A percentile compares a stretch with the other conserved stretches of the same genome.
phyloP scores from a whole-genome alignment of 2,329 filamentous ascomycete genomes.

The Colletotrichum orbiculare region DNA sequence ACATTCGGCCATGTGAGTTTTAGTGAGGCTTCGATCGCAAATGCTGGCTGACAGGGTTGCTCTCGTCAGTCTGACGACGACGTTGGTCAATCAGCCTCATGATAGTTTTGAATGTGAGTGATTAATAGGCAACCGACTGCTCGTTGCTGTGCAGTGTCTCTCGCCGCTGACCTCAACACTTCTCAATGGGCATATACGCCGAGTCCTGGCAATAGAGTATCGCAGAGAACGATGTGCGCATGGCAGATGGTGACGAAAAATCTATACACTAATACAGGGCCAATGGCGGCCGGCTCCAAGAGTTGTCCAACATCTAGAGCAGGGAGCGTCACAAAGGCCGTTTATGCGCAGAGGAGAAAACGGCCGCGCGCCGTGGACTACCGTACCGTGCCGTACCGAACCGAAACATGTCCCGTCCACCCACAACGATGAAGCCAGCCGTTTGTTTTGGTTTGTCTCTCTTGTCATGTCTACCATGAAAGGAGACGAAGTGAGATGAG shows the following conservation, averaged over 20 bases:
- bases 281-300: slow-evolving; percentile 17
- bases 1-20: neutral
- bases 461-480: slow-evolving; percentile 1
- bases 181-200: no score
- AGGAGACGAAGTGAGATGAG: no score
- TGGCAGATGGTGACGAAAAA: slow-evolving; percentile 27
- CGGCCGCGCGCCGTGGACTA: slow-evolving; percentile 23
- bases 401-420: neutral
- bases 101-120: no score
- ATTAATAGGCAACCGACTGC: no score
- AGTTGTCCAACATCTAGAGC: slow-evolving; percentile 31
- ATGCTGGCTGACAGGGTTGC: no score
- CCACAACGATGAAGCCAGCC: slow-evolving; percentile 21
- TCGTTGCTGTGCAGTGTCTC: no score
- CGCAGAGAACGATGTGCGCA: neutral
- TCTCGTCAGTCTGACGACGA: no score
- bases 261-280: slow-evolving; percentile 53
- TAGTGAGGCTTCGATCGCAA: no score
- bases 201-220: no score
- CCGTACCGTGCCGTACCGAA: slow-evolving; percentile 23
- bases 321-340: slow-evolving; percentile 38
- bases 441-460: slow-evolving; percentile 13
- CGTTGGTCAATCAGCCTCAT: no score
- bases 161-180: no score
- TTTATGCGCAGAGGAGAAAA: slow-evolving; percentile 15